Evolutionary conservation across 345 rosid genomes (phyloP), one percentile per base, ranked within the genome.

Genomic region (Linum usitatissimum): DNA sequence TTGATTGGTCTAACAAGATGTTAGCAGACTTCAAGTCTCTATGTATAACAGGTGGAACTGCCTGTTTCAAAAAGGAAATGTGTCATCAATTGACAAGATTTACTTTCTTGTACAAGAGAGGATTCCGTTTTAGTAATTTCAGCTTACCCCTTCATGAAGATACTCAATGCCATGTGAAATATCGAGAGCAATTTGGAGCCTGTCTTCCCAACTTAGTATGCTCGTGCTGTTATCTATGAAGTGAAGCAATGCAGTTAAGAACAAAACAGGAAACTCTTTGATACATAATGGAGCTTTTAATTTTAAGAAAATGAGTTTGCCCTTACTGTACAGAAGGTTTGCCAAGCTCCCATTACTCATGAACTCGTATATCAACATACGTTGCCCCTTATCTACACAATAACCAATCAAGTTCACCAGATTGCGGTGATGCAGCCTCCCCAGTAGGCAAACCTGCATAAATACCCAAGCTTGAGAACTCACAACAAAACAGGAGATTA

Each of bases 21-120:
- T 93, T 87, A 18, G 97, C 96, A 1, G 99, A 87, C 78, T 87
- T 93, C n/a, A 93, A 76, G 73, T 93, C 99, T 21, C 99, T 91
- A 64, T 93, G 99, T 54, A 93, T 82, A 61, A 93, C 97, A 0
- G 96, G 90, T 5, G 97, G 99, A 30, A 86, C 92, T 17, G 99
- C 97, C 95, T 85, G 85, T 64, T 65, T 56, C 67, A 74, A 48
- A 60, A 59, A 61, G 39, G 55, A 66, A 23, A 40, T 56, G 57
- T 39, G 31, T 15, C 48, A 34, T 55, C 13, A 39, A 17, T 59
- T 40, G 40, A 15, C 28, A 51, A 61, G 60, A 5, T 19, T 63
- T 9, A 9, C 59, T 48, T 53, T 18, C 20, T 57, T 19, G 31
- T 0, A 45, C 63, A 28, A 62, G 28, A 9, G 57, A 58, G 28